Base-by-base conservation (phyloP, 108 stramenopile species). In the Skeletonema costatum region DNA sequence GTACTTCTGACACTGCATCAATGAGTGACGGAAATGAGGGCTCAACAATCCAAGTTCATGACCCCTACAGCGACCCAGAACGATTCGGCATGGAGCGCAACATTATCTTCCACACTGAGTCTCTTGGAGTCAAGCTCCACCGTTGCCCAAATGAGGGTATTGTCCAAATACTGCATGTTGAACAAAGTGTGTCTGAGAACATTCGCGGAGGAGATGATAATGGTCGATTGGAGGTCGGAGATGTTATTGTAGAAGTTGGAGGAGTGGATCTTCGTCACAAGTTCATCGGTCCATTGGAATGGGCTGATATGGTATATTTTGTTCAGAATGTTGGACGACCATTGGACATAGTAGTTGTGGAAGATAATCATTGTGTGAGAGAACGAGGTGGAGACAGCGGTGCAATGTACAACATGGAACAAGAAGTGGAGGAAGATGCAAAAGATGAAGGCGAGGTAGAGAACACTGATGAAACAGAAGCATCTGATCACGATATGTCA, bases 41-140 rank as follows among this genome's bases (percentile, higher is more conserved):
- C 10, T 56, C 53, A 29, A 56, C 21, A 10, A 7, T 56, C 53
- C 53, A 56, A 56, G 1, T 25, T 9, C 53, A 25, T 10, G 53
- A 80, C 58, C 79, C 79, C 3, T 80, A 64, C 41, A 13, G 36
- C 8, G 79, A 80, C 50, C 50, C 62, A 1, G 61, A 71, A 36
- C 74, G 80, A 21, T 81, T 81, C 59, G 94, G 94, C 21, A 60
- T 80, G 9, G 94, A 95, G 71, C 84, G 94, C 0, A 71, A 73
- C 16, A 78, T 95, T 11, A 56, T 81, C 30, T 92, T 95, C 60
- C 80, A 84, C 4, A 87, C 87, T 6, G 88, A 90, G 71, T 81
- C 90, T 5, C 66, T 95, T 44, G 94, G 94, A 2, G 82, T 95
- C 66, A 92, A 91, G 63, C 82, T 95, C n/a, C 92, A 95, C 70